phyloP scores from a whole-genome alignment of 1,284 basidiomycete genomes.

The Hypsizygus ulmarius region DNA sequence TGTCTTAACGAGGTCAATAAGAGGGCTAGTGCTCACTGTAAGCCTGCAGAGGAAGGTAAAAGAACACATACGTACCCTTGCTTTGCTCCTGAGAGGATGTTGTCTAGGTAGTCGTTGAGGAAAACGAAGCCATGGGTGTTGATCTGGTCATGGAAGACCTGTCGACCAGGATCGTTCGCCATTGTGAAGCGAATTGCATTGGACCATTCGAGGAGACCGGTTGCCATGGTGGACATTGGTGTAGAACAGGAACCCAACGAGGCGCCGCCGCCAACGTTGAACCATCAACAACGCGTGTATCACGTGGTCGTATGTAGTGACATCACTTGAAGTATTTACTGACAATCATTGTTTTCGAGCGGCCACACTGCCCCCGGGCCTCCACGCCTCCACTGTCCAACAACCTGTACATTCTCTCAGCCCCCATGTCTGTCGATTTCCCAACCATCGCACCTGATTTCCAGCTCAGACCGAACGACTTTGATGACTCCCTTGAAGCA shows the following conservation, averaged over 20 bases:
- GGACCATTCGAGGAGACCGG: constrained; percentile 59
- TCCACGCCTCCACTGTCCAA: neutral
- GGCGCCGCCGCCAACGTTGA: neutral
- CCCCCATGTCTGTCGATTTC: neutral
- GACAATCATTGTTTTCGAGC: too few species aligned
- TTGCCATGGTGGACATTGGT: constrained; percentile 11
- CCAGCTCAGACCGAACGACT: too few species aligned
- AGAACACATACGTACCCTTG: constrained; percentile 51
- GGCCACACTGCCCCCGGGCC: neutral
- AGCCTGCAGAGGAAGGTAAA: neutral
- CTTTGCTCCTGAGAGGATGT: constrained; percentile 61
- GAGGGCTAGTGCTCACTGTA: constrained; percentile 41
- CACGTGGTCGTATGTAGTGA: constrained; percentile 4
- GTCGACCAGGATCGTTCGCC: constrained; percentile 67
- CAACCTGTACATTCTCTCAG: neutral
- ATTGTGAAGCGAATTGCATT: constrained; percentile 64
- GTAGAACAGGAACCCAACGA: too few species aligned
- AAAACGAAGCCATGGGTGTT: constrained; percentile 73
- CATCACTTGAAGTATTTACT: too few species aligned
- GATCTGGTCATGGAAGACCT: constrained; percentile 67
- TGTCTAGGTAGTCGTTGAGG: constrained; percentile 73
- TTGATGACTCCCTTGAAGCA: too few species aligned
- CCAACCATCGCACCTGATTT: too few species aligned
- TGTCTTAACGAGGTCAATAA: constrained; percentile 81
- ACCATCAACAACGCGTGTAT: neutral